Evolutionary conservation across 192 early-diverging fungal species (phyloP).

Genomic region (Coemansia sp.): DNA sequence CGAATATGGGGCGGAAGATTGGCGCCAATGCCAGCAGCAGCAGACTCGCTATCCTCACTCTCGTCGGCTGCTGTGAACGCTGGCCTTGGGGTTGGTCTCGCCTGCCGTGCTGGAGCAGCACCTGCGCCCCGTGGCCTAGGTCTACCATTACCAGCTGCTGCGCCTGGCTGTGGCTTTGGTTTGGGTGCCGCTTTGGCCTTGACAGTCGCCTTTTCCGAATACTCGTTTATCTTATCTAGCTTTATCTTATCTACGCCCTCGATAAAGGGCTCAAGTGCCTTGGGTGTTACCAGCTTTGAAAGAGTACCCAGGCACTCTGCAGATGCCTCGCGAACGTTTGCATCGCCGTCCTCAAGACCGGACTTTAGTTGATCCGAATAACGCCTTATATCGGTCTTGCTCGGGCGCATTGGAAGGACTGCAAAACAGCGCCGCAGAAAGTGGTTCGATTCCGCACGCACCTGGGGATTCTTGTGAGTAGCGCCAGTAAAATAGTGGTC

Average conservation of each 20-base stretch:
- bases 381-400: conserved; percentile 77
- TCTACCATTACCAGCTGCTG: conserved; percentile 17
- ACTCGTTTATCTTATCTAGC: conserved; percentile 83
- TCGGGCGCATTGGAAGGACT: conserved; percentile 64
- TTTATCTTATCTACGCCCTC: conserved; percentile 89
- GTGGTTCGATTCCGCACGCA: conserved; percentile 72
- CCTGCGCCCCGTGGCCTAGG: conserved; percentile 28
- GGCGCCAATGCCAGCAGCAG: conserved; percentile 24
- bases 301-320: conserved; percentile 87
- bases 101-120: background rate
- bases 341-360: conserved; percentile 81
- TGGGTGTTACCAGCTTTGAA: conserved; percentile 83
- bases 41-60: background rate
- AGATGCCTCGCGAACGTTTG: conserved; percentile 76
- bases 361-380: conserved; percentile 76
- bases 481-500: conserved; percentile 71
- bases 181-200: conserved; percentile 62
- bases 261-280: conserved; percentile 66
- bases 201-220: conserved; percentile 81
- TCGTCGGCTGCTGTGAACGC: conserved; percentile 6
- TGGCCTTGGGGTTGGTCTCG: background rate
- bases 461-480: conserved; percentile 93
- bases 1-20: conserved; percentile 51
- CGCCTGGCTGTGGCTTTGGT: conserved; percentile 30
- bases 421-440: conserved; percentile 76